Conservation (phyloP, 2,329 filamentous ascomycete species). For the Xylaria sp. region DNA sequence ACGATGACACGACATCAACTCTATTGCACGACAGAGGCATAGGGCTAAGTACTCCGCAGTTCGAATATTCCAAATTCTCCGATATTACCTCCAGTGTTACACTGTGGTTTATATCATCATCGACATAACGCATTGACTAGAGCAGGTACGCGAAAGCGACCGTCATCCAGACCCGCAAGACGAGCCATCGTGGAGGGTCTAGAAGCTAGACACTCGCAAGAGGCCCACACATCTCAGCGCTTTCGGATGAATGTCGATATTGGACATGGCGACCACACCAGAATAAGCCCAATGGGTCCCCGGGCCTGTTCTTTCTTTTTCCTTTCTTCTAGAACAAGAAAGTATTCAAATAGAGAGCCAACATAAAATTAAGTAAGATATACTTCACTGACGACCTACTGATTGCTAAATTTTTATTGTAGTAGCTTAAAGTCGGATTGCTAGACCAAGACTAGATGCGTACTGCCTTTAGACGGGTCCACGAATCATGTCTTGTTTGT, state of each 20-base stretch:
- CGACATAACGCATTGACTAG: constrained; percentile 1
- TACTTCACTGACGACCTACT: background rate
- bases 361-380: background rate
- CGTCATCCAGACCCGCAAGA: background rate
- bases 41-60: constrained; percentile 23
- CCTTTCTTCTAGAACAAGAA: background rate
- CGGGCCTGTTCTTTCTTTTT: background rate
- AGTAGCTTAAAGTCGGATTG: background rate
- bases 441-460: background rate
- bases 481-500: background rate
- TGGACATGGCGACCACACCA: background rate
- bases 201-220: constrained; percentile 3
- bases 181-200: background rate
- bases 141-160: constrained; percentile 1
- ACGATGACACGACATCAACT: constrained; percentile 19
- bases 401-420: background rate
- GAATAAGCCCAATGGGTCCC: background rate
- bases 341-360: background rate
- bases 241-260: background rate
- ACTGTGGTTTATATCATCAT: background rate
- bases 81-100: background rate
- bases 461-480: background rate
- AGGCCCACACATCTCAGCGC: background rate
- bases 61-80: constrained; percentile 22
- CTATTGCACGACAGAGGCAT: constrained; percentile 22